Base-by-base conservation (phyloP, 192 early-diverging fungal genomes). In the Podila verticillata region DNA sequence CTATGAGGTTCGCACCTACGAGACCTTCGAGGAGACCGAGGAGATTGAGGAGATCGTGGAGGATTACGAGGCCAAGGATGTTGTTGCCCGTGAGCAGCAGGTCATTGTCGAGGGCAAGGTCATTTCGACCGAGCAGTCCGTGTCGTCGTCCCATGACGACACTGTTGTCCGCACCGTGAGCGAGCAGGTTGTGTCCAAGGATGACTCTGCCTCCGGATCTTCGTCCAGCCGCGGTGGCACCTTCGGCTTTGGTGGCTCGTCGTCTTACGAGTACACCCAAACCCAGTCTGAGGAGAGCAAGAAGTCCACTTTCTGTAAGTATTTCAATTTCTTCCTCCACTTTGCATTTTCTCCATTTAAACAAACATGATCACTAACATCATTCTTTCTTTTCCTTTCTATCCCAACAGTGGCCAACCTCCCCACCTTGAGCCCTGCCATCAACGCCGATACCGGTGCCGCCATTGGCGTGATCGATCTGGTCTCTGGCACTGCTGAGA, bases 281-380 rank as follows among this genome's bases (percentile, higher is more conserved):
- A 47, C 44, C 44, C 44, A 51, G 49, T 24, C 19, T 35, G 61
- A 62, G 19, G 48, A 60, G 58, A 39, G 29, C 32, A 79, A 79
- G 75, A 71, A 70, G 69, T 56, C 64, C 17, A 60, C 66, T 61
- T 68, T 72, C 63, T 71, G 75, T 79, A 79, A 71, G 75, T 66
- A n/a, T 22, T 22, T 51, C n/a, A 19, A 28, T 32, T 32, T 7
- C 3, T 31, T 30, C 17, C 35, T 12, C 7, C 12, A 9, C 7
- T 28, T 24, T 62, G 17, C 7, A 26, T 26, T 10, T 5, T 47
- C 1, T 35, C 22, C 17, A 1, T 48, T 34, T 2, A 30, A 6
- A 4, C 26, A 5, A 35, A 22, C 15, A 32, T 57, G 20, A 6
- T 36, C 28, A 58, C 49, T 51, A 22, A 51, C 22, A 22, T 47